A percentile compares a stretch with the other conserved stretches of the same genome.
Evolutionary conservation across 2,329 filamentous ascomycete genomes (phyloP).

Genomic region (Cyphellophora europaea): DNA sequence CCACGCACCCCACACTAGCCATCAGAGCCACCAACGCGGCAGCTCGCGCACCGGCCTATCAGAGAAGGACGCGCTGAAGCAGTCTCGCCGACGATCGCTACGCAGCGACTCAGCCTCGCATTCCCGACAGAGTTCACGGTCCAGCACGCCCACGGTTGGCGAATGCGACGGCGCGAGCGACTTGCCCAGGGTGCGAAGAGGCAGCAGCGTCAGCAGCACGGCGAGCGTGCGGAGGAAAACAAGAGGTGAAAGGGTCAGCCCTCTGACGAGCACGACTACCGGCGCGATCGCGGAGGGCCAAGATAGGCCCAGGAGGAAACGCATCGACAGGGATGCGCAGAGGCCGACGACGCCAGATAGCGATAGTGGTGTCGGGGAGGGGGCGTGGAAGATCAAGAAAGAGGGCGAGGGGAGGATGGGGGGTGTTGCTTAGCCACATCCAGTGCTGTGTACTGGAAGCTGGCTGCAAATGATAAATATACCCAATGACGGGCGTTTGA

Average conservation of each 20-base stretch:
- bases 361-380: too few relatives aligned
- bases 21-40: constrained; percentile 2
- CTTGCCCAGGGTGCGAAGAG: constrained; percentile 12
- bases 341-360: too few relatives aligned
- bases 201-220: constrained; percentile 17
- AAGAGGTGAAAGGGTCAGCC: neutral
- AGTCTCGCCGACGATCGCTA: constrained; percentile 2
- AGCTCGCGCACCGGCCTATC: constrained; percentile 3
- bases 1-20: constrained; percentile 10
- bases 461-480: too few relatives aligned
- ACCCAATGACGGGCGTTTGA: too few relatives aligned
- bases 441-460: too few relatives aligned
- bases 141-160: constrained; percentile 12
- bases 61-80: constrained; percentile 9
- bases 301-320: constrained; percentile 1
- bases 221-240: constrained; percentile 12
- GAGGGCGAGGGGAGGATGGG: too few relatives aligned
- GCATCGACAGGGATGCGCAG: too few relatives aligned
- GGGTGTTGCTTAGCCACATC: too few relatives aligned
- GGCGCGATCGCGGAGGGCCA: neutral
- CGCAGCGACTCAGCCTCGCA: constrained; percentile 13
- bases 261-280: neutral
- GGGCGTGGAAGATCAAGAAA: too few relatives aligned
- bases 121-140: constrained; percentile 16
- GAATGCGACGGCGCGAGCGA: constrained; percentile 12